Conservation (phyloP, 768 basidiomycete genomes). For the Dictyophora rubrovolvata region DNA sequence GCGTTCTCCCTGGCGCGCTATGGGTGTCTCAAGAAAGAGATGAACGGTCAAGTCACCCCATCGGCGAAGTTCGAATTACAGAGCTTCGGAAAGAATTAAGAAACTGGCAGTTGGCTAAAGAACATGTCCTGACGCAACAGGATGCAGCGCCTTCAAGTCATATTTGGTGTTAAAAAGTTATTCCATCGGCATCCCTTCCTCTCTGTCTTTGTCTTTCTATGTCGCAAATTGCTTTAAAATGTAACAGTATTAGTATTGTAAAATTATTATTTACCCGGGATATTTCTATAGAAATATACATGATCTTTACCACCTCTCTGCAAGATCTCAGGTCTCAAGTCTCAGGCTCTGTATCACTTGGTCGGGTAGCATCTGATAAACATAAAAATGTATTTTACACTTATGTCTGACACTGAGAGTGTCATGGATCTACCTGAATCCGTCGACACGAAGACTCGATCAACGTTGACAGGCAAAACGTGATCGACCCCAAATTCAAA, state of each 20-base stretch:
- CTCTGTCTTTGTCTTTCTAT: background rate
- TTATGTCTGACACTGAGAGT: no score
- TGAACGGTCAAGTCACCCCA: slow-evolving; percentile 39
- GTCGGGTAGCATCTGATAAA: no score
- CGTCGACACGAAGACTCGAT: no score
- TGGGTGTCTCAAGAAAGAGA: slow-evolving; percentile 1
- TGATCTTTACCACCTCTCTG: background rate
- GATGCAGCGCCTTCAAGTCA: background rate
- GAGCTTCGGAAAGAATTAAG: slow-evolving; percentile 55
- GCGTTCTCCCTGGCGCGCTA: slow-evolving; percentile 13
- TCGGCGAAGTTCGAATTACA: slow-evolving; percentile 52
- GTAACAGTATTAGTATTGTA: background rate
- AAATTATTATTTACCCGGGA: background rate
- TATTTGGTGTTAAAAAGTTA: background rate
- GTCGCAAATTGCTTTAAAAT: background rate
- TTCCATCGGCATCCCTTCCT: background rate
- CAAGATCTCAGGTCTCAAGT: background rate
- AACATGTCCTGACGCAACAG: background rate
- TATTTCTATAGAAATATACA: background rate
- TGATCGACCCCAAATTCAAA: no score
- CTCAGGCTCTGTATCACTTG: background rate
- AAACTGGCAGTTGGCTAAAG: slow-evolving; percentile 51
- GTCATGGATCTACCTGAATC: no score
- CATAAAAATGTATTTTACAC: no score
- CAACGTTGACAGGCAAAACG: no score